These are phyloP conservation scores for Cutaneotrichosporon sp. DNA, from an alignment of 1,284 basidiomycete species.

Conservation along the genomic window DNA sequence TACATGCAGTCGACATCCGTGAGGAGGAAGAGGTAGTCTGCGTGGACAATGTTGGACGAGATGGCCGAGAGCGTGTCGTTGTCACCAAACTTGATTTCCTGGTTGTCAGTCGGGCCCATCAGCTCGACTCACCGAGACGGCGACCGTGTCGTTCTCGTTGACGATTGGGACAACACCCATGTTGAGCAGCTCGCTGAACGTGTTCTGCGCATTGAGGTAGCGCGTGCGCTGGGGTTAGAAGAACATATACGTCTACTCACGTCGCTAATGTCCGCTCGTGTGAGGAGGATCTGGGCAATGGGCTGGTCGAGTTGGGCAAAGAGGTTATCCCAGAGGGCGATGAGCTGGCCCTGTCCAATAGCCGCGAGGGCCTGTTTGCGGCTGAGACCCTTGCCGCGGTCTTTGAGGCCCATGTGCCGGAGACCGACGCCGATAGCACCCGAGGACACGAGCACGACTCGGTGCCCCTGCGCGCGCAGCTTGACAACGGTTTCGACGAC, in stretches of 20 bases:
- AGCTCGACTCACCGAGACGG: constrained; percentile 72
- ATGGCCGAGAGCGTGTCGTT: constrained; percentile 98
- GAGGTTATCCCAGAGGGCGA: constrained; percentile 94
- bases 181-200: constrained; percentile 78
- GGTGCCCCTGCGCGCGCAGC: constrained; percentile 78
- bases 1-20: constrained; percentile 95
- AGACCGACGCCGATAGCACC: constrained; percentile 95
- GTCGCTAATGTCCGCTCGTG: constrained; percentile 93
- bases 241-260: constrained; percentile 57
- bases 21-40: constrained; percentile 92
- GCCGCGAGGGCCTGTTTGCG: constrained; percentile 97
- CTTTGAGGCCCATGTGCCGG: constrained; percentile 81
- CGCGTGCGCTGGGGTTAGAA: constrained; percentile 67
- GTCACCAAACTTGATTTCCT: constrained; percentile 99
- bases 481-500: constrained; percentile 87
- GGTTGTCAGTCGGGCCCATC: constrained; percentile 10
- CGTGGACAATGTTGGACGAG: constrained; percentile 93
- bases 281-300: constrained; percentile 92
- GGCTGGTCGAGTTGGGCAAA: constrained; percentile 91
- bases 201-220: constrained; percentile 92
- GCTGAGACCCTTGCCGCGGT: constrained; percentile 76
- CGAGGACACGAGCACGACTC: constrained; percentile 91
- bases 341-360: constrained; percentile 92
- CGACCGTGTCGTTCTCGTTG: constrained; percentile 95
- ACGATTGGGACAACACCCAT: constrained; percentile 94